phyloP scores from a whole-genome alignment of 352 stramenopile genomes.

The Globisporangium spiculum region DNA sequence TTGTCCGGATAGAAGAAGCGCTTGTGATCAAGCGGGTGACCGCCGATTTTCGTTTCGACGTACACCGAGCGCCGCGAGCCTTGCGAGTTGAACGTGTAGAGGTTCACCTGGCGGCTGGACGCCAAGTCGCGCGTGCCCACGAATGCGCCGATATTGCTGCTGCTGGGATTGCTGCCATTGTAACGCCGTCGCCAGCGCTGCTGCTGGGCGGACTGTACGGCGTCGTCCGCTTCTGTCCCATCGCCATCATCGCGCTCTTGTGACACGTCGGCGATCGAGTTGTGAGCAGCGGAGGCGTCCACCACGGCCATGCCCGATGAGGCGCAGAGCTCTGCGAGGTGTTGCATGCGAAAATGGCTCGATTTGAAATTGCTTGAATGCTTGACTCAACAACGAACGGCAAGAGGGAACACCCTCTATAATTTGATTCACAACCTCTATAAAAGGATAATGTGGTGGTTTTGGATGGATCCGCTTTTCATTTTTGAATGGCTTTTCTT shows the following conservation, averaged over 20 bases:
- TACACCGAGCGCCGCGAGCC: constrained; percentile 22
- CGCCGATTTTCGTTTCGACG: constrained; percentile 77
- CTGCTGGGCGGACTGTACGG: background rate
- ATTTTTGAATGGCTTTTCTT: constrained; percentile 3
- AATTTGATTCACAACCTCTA: background rate
- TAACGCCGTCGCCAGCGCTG: background rate
- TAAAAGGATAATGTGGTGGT: no score
- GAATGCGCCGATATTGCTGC: background rate
- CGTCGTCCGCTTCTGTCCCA: constrained; percentile 1
- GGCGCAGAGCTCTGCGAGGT: background rate
- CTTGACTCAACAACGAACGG: background rate
- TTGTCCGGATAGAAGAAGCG: constrained; percentile 11
- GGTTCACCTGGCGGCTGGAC: constrained; percentile 38
- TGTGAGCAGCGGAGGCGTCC: background rate
- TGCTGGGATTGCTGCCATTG: background rate
- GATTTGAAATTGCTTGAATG: background rate
- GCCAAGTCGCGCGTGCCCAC: constrained; percentile 19
- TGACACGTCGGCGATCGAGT: constrained; percentile 1
- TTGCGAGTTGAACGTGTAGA: constrained; percentile 52
- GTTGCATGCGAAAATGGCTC: background rate
- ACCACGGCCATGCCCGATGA: background rate
- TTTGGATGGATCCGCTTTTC: background rate
- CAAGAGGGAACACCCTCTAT: background rate
- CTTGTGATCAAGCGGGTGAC: constrained; percentile 66
- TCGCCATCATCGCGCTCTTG: background rate